Base-by-base conservation (phyloP, 2,329 filamentous ascomycete genomes). In the Madurella mycetomatis region DNA sequence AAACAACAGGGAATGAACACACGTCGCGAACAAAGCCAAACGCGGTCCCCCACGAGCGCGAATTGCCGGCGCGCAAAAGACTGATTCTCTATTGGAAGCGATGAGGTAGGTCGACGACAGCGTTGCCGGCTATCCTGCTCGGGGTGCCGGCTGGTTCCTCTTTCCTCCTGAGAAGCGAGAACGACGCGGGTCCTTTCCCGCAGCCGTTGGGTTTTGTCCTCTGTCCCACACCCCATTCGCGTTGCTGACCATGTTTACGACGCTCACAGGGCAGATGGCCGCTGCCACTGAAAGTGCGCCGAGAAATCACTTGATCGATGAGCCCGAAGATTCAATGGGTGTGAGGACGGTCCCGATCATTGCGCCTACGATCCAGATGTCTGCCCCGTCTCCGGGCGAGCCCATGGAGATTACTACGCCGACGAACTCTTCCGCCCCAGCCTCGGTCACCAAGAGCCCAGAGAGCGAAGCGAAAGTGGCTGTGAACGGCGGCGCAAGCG, bases 341-440 rank as follows among this genome's bases (percentile, higher is more conserved):
- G 70, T 74, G 62, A 78, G 79, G 66, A 80, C 82, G 44, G 72
- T 85, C 46, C 80, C 82, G 50, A 81, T 84, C 60, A 73, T 79
- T 57, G 76, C 76, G 53, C 77, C 81, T 39, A 79, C 75, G 55
- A 79, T 82, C 66, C 78, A 80, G 67, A 82, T 80, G 72, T 82
- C 82, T 60, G 76, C 80, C 51, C 78, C 81, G 17, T 78, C 77
- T 47, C 77, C 78, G 31, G 79, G 76, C 61, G 80, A 82, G 54
- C 80, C 80, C 55, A 85, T 85, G 81, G 82, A 85, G 57, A 76
- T 83, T 59, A 79, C 80, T 37, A 80, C 78, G 39, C 78, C 79
- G 49, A 73, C 75, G 57, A 74, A 73, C 67, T 71, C 73, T 55
- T 73, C 71, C 30, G 70, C 72, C 53, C 69, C 75, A 51, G 70